phyloP scores from a whole-genome alignment of 164 flowering plant species.

The Hamamelis virginiana region DNA sequence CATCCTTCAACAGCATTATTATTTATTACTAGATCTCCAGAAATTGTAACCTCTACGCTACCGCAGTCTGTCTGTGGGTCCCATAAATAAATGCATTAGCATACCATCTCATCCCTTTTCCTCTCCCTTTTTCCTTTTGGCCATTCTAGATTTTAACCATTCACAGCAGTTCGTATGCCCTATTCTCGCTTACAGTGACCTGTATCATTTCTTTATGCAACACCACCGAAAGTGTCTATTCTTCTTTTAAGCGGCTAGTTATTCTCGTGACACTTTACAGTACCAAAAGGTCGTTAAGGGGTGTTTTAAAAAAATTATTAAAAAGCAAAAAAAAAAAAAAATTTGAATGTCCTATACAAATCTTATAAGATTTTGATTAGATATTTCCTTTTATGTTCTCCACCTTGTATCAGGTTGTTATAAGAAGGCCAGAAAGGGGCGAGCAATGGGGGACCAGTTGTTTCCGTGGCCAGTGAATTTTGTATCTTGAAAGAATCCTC shows the following conservation, averaged over 20 bases:
- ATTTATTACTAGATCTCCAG: background rate
- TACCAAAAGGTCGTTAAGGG: background rate
- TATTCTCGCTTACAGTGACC: background rate
- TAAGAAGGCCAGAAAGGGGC: background rate
- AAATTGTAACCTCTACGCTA: background rate
- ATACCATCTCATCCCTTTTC: background rate
- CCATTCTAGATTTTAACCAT: background rate
- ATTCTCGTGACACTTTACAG: slow-evolving; percentile 16
- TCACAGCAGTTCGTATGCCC: background rate
- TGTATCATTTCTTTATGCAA: background rate
- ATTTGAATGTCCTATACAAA: background rate
- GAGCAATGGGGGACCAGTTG: background rate
- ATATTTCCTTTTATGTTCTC: background rate
- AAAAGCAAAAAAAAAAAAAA: background rate
- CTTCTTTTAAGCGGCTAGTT: background rate
- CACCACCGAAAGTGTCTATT: background rate
- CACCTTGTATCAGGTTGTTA: slow-evolving; percentile 2
- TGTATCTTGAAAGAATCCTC: background rate
- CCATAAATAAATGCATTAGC: background rate
- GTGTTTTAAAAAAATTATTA: background rate
- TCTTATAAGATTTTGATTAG: slow-evolving; percentile 8
- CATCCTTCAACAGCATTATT: background rate
- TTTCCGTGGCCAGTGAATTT: slow-evolving; percentile 6
- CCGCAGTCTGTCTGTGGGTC: background rate
- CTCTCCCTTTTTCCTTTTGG: too few species aligned